Evolutionary conservation across 805 yeast species (phyloP).

Genomic region (Ogataea salicorniae): DNA sequence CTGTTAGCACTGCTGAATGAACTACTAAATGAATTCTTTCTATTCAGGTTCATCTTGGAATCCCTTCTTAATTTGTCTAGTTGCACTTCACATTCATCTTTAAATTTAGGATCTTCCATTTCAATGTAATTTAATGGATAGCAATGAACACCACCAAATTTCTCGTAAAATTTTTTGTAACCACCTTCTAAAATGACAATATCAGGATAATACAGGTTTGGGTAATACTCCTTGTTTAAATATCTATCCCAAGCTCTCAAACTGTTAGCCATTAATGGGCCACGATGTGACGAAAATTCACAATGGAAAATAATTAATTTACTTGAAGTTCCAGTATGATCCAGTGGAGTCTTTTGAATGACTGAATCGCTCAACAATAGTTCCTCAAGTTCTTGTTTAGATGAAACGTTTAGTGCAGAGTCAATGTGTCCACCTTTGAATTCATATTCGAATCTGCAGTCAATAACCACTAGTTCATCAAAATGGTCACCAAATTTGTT

Average conservation of each 20-base stretch:
- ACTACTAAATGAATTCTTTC: slow-evolving; percentile 20
- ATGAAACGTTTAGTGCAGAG: slow-evolving; percentile 73
- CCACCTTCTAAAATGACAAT: slow-evolving; percentile 88
- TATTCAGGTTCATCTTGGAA: slow-evolving; percentile 25
- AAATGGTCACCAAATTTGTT: slow-evolving; percentile 34
- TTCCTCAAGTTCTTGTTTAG: slow-evolving; percentile 63
- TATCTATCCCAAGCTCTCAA: slow-evolving; percentile 79
- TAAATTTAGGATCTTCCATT: slow-evolving; percentile 65
- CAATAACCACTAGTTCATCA: slow-evolving; percentile 59
- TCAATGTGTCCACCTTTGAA: slow-evolving; percentile 88
- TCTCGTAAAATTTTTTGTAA: slow-evolving; percentile 69
- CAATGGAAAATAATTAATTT: slow-evolving; percentile 82
- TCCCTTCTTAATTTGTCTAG: slow-evolving; percentile 35
- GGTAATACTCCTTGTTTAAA: slow-evolving; percentile 69
- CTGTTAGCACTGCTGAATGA: not conserved
- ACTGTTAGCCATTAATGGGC: slow-evolving; percentile 90
- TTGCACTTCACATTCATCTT: slow-evolving; percentile 40
- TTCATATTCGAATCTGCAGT: slow-evolving; percentile 92
- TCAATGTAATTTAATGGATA: slow-evolving; percentile 76
- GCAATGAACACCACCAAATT: slow-evolving; percentile 49
- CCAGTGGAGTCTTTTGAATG: slow-evolving; percentile 18
- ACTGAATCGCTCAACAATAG: slow-evolving; percentile 34
- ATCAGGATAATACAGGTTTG: slow-evolving; percentile 81
- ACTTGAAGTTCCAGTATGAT: slow-evolving; percentile 22
- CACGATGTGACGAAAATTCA: slow-evolving; percentile 87